Percentiles rank a stretch among this genome's conserved stretches.
Conservation (phyloP, 257 asterid genomes). For the Mentha longifolia region DNA sequence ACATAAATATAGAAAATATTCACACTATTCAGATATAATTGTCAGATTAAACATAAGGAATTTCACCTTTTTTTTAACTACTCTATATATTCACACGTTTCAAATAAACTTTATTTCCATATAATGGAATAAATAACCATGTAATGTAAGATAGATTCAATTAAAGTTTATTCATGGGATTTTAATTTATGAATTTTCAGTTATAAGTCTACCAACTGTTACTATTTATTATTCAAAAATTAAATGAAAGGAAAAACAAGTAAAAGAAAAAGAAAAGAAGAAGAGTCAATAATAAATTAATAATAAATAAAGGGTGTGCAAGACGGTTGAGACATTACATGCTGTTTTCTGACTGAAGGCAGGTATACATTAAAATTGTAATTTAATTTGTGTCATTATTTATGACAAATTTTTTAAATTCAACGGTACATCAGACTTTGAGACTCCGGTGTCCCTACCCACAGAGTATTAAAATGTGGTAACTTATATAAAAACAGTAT, state of each 20-base stretch:
- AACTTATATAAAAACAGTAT: not conserved
- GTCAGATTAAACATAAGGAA: not conserved
- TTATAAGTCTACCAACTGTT: no score
- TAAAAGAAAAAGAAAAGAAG: no score
- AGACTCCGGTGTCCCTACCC: not conserved
- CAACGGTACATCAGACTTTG: not conserved
- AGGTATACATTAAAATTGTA: not conserved
- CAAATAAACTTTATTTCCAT: not conserved
- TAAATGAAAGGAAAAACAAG: no score
- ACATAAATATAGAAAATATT: not conserved
- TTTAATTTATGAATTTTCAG: no score
- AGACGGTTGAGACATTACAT: slow-evolving; percentile 10
- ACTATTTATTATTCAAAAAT: no score
- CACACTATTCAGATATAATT: not conserved
- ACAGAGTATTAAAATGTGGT: not conserved
- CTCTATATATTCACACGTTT: not conserved
- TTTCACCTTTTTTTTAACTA: not conserved
- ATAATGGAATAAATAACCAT: no score
- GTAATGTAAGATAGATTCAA: not conserved
- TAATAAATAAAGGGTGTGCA: not conserved
- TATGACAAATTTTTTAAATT: not conserved
- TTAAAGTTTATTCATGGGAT: no score
- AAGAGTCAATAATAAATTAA: not conserved
- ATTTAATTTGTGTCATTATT: not conserved
- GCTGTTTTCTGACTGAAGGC: no score